phyloP scores from a whole-genome alignment of 169 alveolate species.

The Cryptosporidium tyzzeri region DNA sequence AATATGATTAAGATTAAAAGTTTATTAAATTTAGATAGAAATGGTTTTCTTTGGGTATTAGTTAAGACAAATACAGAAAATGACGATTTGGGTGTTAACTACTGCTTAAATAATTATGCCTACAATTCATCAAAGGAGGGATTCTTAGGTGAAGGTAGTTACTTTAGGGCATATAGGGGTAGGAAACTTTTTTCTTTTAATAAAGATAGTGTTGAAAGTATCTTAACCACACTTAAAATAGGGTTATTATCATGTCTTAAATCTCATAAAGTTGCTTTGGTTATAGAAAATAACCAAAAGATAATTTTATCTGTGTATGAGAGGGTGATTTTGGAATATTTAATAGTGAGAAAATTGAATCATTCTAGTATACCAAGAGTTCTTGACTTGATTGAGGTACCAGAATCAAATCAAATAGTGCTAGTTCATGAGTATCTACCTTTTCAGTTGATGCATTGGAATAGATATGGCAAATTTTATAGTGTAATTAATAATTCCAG shows the following conservation, averaged over 20 bases:
- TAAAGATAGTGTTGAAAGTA: background rate
- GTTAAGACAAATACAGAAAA: background rate
- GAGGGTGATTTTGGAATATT: conserved; percentile 27
- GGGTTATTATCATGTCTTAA: conserved; percentile 66
- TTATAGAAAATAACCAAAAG: background rate
- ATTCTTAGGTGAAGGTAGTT: conserved; percentile 73
- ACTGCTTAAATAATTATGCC: conserved; percentile 39
- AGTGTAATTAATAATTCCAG: background rate
- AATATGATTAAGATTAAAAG: background rate
- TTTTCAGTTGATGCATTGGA: conserved; percentile 48
- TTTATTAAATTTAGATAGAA: background rate
- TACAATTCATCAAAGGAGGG: conserved; percentile 69
- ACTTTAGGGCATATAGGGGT: conserved; percentile 70
- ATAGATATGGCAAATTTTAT: background rate
- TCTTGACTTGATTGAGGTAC: conserved; percentile 40
- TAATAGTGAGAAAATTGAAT: conserved; percentile 34
- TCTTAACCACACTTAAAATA: conserved; percentile 20
- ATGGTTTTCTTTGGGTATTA: conserved; percentile 36
- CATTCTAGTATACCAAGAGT: conserved; percentile 26
- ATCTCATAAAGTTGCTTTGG: conserved; percentile 17
- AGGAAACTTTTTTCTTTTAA: conserved; percentile 5
- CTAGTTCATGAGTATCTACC: conserved; percentile 51
- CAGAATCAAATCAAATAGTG: conserved; percentile 52
- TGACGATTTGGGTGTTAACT: background rate
- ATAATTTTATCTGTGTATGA: conserved; percentile 40